Evolutionary conservation across 495 filamentous ascomycete genomes (phyloP), one percentile per base, ranked within the genome.

Genomic region (Bathelium albidoporum): DNA sequence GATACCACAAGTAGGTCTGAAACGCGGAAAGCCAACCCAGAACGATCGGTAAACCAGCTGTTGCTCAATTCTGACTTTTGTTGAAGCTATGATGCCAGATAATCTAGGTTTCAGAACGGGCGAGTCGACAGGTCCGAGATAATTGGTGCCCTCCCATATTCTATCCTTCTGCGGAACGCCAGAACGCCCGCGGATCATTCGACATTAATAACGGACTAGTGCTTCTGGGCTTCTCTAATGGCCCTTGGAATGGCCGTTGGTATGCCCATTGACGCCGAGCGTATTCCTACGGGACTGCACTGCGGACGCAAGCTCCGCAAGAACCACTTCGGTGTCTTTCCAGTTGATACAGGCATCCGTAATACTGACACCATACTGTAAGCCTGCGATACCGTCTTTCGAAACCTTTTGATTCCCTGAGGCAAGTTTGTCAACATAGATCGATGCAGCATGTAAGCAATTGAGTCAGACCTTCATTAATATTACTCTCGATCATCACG

Each of bases 401-500:
- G 91, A 89, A 18, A 97, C 90, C 74, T 97, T 97, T 75, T 99
- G 94, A 75, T 80, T 88, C 64, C 91, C 89, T 92, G 66, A 9
- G 69, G 62, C 59, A 58, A 60, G 29, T 60, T n/a, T 5, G 9
- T 55, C 16, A 29, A 16, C 16, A 26, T 28, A 20, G 29, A 55
- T 55, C 20, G 2, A 12, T 24, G 9, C 11, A 29, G 5, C 5
- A 29, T 9, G 12, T 20, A 20, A 26, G 49, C 2, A 55, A 28
- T 16, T 26, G 2, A n/a, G 28, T 62, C 78, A 63, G 74, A 87
- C 91, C 94, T 77, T 96, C 94, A 72, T 91, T 85, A 75, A 99
- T 95, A 73, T 97, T 86, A 71, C 89, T 95, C 79, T 99, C 95
- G 70, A 99, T 96, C 94, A 98, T 98, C 36, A 97, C 91, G 69